Evolutionary conservation across 108 stramenopile species (phyloP).

Genomic region (Cyclotella baltica): DNA sequence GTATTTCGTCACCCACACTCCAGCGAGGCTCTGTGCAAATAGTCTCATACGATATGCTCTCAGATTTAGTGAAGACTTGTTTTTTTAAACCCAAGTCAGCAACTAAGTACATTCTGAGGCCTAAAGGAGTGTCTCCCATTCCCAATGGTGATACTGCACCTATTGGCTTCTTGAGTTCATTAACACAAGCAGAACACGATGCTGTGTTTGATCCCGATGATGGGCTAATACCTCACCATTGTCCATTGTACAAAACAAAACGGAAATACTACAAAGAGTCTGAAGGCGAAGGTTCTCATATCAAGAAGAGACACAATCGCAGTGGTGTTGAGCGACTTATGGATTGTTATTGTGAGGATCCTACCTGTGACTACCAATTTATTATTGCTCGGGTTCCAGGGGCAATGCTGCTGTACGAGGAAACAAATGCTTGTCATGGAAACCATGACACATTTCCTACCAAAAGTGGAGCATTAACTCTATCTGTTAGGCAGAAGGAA

Average conservation of each 20-base stretch:
- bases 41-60: no score
- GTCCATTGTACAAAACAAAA: neutral
- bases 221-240: neutral
- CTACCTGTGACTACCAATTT: neutral
- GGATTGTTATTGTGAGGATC: neutral
- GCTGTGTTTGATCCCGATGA: neutral
- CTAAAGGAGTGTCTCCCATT: neutral
- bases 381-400: neutral
- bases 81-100: no score
- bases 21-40: no score
- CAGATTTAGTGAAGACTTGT: no score
- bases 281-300: no score
- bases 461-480: neutral
- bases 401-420: neutral
- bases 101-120: neutral
- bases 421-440: neutral
- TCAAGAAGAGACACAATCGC: neutral
- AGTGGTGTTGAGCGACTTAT: neutral
- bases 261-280: neutral
- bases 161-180: neutral
- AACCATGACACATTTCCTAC: neutral
- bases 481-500: neutral
- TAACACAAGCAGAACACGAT: neutral
- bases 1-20: no score
- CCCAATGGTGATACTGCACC: neutral